Base-by-base conservation (phyloP, 1,284 basidiomycete species). In the Cryptococcus sp. region DNA sequence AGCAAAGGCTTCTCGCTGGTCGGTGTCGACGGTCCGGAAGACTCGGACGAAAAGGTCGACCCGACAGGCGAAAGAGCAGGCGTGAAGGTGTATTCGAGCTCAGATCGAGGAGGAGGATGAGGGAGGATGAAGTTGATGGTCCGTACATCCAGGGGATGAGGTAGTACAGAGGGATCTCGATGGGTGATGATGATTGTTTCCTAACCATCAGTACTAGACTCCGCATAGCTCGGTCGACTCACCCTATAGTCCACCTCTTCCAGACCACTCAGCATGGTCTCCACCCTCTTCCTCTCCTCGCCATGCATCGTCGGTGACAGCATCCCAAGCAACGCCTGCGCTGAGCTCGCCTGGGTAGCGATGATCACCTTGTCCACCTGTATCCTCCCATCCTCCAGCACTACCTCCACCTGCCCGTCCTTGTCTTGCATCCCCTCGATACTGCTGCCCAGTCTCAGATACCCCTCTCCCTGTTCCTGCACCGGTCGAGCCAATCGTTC, bases 341-440 rank as follows among this genome's bases (percentile, higher is more conserved):
- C 83, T 16, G 78, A 77, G 45, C 79, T 79, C 2, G 84, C 84
- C 61, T 85, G 83, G 0, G 85, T 86, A 2, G 83, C 84, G 47
- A 87, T 75, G 12, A 87, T 72, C 45, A 87, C 69, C 60, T 82
- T 82, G 44, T 80, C 76, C 59, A 86, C 68, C 22, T 40, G 33
- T 6, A 85, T 36, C 33, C 57, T 52, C 21, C 61, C 57, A 7
- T 43, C 50, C n/a, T 36, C 24, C 4, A 43, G 40, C 5, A 43
- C 47, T 18, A 51, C 47, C n/a, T 45, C 47, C 9, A 53, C 24
- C 19, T 35, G 22, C 74, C 65, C 6, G 63, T 64, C 23, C 10
- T 33, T 14, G 18, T 35, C 4, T 18, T 25, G 4, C 26, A 43
- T 16, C 36, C 38, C 7, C 38, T 32, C 9, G 22, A 68, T 62